Evolutionary conservation across 164 flowering plant species (phyloP), one percentile per base, ranked within the genome.

Genomic region (Vitis riparia): DNA sequence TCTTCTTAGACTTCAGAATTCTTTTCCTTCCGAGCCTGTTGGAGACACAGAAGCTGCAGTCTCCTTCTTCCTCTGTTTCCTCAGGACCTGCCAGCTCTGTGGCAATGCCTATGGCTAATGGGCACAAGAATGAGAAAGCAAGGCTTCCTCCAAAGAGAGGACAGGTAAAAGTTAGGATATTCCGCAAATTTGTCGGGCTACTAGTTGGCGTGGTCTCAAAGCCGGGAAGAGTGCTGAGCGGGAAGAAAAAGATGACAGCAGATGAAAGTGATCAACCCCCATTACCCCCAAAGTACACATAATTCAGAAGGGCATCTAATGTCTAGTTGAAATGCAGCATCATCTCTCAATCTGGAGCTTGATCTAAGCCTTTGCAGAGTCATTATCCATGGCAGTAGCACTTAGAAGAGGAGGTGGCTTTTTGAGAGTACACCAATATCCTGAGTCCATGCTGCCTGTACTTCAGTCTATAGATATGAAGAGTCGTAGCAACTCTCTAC

Each of bases 101-200:
- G 44, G 44, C 64, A 5, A 75, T 51, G 65, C 55, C 72, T 30
- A 67, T 67, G 65, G 51, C 12, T 0, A 10, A 16, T n/a, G 61
- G 10, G 56, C 15, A 37, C 14, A 62, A 64, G 55, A 66, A 49
- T 63, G 17, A 53, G 51, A 68, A 68, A 60, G 47, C 15, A 17
- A 74, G 55, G 61, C 62, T 80, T 17, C 86, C 84, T 44, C 86
- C 88, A 32, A 77, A 37, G 56, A 72, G 88, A 66, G 88, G 86
- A 6, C 82, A 71, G 70, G 63, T 85, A 55, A 80, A 77, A 63
- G 67, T 51, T 4, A 69, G 37, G 63, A 75, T 80, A 1, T 3
- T 78, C n/a, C 71, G 51, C 3, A 23, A 19, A 0, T 1, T 82
- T 44, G 8, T 74, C 56, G 68, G 63, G 50, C 50, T 59, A 64